phyloP scores from a whole-genome alignment of 2,329 filamentous ascomycete species.

The Neodidymelliopsis sp. region DNA sequence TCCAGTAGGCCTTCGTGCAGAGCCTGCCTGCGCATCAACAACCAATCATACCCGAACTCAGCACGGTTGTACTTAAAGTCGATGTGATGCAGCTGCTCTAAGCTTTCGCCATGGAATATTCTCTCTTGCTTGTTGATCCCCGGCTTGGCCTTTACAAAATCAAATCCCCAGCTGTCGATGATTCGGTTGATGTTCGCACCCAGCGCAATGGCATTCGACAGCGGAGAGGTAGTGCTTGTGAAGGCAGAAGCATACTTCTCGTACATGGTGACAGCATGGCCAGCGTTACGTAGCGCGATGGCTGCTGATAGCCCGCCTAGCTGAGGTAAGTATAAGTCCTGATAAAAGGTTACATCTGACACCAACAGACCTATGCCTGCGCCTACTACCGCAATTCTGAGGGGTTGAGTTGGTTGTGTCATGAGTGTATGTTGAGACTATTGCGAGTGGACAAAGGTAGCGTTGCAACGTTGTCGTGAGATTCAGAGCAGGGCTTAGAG shows the following conservation, averaged over 20 bases:
- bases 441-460: no score
- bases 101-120: conserved; percentile 7
- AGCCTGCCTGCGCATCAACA: conserved; percentile 13
- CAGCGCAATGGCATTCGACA: conserved; percentile 7
- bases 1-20: conserved; percentile 7
- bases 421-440: no score
- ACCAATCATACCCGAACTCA: conserved; percentile 10
- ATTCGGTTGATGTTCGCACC: conserved; percentile 10
- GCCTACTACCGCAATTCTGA: conserved; percentile 5
- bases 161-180: conserved; percentile 8
- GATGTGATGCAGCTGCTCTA: conserved; percentile 8
- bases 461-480: no score
- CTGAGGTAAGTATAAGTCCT: neutral
- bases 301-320: conserved; percentile 59
- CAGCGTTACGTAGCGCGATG: conserved; percentile 60
- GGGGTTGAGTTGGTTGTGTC: neutral
- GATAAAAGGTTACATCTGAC: no score
- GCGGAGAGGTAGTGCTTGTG: conserved; percentile 8
- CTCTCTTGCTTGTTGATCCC: conserved; percentile 4
- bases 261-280: conserved; percentile 68
- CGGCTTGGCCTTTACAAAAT: conserved; percentile 3
- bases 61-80: conserved; percentile 10
- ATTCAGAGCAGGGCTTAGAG: neutral
- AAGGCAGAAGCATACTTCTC: conserved; percentile 68
- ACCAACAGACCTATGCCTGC: conserved; percentile 4